phyloP scores from a whole-genome alignment of 179 eudicot species.

The Patellifolia procumbens region DNA sequence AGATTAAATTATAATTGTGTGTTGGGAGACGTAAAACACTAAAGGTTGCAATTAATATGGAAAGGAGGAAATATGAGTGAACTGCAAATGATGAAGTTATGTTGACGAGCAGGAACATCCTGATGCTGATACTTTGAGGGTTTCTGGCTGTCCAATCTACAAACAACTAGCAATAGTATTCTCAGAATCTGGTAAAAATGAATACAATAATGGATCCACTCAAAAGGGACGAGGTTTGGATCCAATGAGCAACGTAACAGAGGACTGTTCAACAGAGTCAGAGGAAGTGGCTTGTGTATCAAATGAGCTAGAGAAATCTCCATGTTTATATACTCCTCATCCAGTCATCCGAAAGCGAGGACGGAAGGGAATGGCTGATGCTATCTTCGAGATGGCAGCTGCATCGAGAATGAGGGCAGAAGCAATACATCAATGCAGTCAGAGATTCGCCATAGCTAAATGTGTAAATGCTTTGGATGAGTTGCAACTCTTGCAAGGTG shows the following conservation, averaged over 20 bases:
- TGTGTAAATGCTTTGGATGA: slow-evolving; percentile 62
- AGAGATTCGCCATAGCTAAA: slow-evolving; percentile 51
- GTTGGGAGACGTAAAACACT: too few species aligned
- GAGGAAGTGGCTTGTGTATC: slow-evolving; percentile 46
- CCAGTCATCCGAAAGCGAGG: slow-evolving; percentile 48
- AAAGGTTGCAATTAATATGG: too few species aligned
- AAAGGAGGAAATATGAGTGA: too few species aligned
- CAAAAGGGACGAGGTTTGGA: slow-evolving; percentile 31
- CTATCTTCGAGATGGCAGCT: slow-evolving; percentile 67
- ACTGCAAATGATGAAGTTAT: neutral
- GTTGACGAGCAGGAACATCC: slow-evolving; percentile 60
- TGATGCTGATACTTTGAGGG: slow-evolving; percentile 64
- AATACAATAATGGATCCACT: slow-evolving; percentile 28
- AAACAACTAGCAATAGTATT: slow-evolving; percentile 55
- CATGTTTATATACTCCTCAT: slow-evolving; percentile 11
- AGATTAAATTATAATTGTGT: too few species aligned
- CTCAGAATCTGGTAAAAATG: slow-evolving; percentile 37
- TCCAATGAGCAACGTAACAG: slow-evolving; percentile 33
- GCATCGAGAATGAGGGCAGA: slow-evolving; percentile 65
- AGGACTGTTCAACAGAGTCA: slow-evolving; percentile 50
- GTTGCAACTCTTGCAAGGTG: slow-evolving; percentile 38
- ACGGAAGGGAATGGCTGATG: slow-evolving; percentile 61
- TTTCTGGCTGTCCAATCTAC: slow-evolving; percentile 67
- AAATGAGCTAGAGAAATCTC: slow-evolving; percentile 38
- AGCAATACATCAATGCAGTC: slow-evolving; percentile 43